Conservation (phyloP, 371 early-diverging fungal genomes). For the Lichtheimia ornata region DNA sequence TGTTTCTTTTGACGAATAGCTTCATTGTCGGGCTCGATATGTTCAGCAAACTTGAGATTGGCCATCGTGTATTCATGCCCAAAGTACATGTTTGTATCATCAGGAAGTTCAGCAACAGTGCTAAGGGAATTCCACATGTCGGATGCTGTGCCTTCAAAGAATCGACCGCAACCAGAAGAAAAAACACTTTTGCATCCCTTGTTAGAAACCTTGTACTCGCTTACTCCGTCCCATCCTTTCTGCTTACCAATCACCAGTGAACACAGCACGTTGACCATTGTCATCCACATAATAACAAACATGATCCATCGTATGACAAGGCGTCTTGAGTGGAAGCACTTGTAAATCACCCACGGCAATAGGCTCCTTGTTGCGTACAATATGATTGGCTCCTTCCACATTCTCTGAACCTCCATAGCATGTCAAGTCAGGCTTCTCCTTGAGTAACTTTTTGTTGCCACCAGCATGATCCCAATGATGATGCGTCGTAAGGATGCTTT, state of each 20-base stretch:
- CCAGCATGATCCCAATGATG: slow-evolving; percentile 85
- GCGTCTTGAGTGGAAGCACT: slow-evolving; percentile 61
- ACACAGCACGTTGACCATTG: slow-evolving; percentile 27
- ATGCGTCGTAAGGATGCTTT: slow-evolving; percentile 77
- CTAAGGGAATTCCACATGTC: slow-evolving; percentile 83
- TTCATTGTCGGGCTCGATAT: slow-evolving; percentile 43
- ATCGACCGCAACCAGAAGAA: slow-evolving; percentile 80
- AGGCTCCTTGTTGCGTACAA: slow-evolving; percentile 7
- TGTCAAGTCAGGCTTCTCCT: slow-evolving; percentile 14
- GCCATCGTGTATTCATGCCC: slow-evolving; percentile 90
- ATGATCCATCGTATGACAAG: slow-evolving; percentile 86
- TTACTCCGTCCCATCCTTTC: background rate
- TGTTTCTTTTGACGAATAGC: slow-evolving; percentile 51
- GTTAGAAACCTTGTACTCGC: background rate
- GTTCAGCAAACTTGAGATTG: slow-evolving; percentile 58
- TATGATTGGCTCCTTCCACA: slow-evolving; percentile 19
- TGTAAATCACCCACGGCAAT: slow-evolving; percentile 64
- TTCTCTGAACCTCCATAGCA: slow-evolving; percentile 33
- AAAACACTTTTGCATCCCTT: slow-evolving; percentile 26
- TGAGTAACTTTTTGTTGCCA: slow-evolving; percentile 63
- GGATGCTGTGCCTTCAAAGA: slow-evolving; percentile 89
- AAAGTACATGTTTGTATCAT: slow-evolving; percentile 84
- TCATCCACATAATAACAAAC: slow-evolving; percentile 77
- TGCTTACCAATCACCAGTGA: slow-evolving; percentile 24
- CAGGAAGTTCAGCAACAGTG: slow-evolving; percentile 69